Percentiles rank a stretch among this genome's conserved stretches.
Conservation (phyloP, 1,284 basidiomycete species). For the Tremellales sp. region DNA sequence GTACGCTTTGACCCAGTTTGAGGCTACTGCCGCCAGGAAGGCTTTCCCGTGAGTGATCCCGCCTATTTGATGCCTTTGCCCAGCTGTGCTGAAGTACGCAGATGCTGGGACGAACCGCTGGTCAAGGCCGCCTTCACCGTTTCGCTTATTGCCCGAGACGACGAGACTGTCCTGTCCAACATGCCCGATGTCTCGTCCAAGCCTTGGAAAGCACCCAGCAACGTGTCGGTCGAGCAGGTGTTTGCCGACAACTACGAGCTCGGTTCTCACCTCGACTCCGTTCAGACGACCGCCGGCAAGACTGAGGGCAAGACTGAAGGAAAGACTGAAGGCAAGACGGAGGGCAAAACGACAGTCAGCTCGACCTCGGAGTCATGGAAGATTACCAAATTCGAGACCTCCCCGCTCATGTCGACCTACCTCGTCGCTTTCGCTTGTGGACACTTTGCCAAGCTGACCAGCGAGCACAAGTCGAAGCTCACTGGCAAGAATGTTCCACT, state of each 20-base stretch:
- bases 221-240: slow-evolving; percentile 30
- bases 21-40: slow-evolving; percentile 81
- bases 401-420: slow-evolving; percentile 83
- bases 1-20: slow-evolving; percentile 66
- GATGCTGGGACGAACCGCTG: slow-evolving; percentile 84
- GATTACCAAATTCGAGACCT: slow-evolving; percentile 71
- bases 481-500: slow-evolving; percentile 78
- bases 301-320: slow-evolving; percentile 37
- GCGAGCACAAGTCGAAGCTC: slow-evolving; percentile 73
- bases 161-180: slow-evolving; percentile 70
- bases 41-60: slow-evolving; percentile 61
- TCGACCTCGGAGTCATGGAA: slow-evolving; percentile 58
- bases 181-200: slow-evolving; percentile 68
- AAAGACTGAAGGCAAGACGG: slow-evolving; percentile 40
- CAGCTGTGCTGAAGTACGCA: slow-evolving; percentile 35
- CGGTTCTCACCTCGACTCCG: slow-evolving; percentile 39
- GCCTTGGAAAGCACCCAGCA: slow-evolving; percentile 40
- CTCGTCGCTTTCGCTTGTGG: slow-evolving; percentile 90
- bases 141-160: slow-evolving; percentile 72
- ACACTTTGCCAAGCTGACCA: slow-evolving; percentile 68
- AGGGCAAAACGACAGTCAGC: slow-evolving; percentile 45
- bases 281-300: slow-evolving; percentile 31
- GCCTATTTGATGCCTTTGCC: slow-evolving; percentile 35
- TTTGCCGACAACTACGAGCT: slow-evolving; percentile 42
- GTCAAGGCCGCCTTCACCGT: slow-evolving; percentile 83